Evolutionary conservation across 768 basidiomycete species (phyloP), one percentile per base, ranked within the genome.

Genomic region (Pisolithus tinctorius): DNA sequence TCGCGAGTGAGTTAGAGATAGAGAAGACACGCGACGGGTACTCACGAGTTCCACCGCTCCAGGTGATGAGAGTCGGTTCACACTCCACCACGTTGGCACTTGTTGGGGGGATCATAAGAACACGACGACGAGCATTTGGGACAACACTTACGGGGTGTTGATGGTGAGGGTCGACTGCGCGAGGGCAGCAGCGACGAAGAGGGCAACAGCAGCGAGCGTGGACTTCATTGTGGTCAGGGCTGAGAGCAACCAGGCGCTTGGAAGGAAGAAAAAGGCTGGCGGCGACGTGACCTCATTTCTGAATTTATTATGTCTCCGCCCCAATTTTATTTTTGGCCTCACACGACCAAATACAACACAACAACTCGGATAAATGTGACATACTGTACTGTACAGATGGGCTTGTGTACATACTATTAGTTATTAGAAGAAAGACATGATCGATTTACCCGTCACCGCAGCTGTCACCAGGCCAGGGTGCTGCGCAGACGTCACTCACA

Each of bases 101-200:
- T 55, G 20, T 1, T 55, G 38, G 39, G 11, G 42, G 42, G 25
- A 43, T 20, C 50, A 54, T 55, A 11, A 59, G 46, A 44, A 39
- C 25, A 8, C 4, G 39, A 11, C 17, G 36, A 46, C 45, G 31
- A 3, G 13, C 30, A 7, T 25, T 6, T 29, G 13, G 31, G 31
- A 34, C 45, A 30, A 45, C 17, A 76, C 86, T 61, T 57, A 88
- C 87, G 88, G 88, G 36, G 88, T 91, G 64, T 86, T 83, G 63
- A 89, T 71, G 1, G 58, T 69, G 57, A 82, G 10, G 5, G 30
- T 6, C 23, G 14, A 60, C 60, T 81, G 80, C 16, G 77, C 82
- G 25, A 72, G 39, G 45, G 66, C 80, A 30, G 66, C 65, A 46
- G 67, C 63, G 43, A 68, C 71, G 55, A 76, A 63, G 57, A 80